Evolutionary conservation across 768 basidiomycete genomes (phyloP).

Genomic region (Baorangia bicolor): DNA sequence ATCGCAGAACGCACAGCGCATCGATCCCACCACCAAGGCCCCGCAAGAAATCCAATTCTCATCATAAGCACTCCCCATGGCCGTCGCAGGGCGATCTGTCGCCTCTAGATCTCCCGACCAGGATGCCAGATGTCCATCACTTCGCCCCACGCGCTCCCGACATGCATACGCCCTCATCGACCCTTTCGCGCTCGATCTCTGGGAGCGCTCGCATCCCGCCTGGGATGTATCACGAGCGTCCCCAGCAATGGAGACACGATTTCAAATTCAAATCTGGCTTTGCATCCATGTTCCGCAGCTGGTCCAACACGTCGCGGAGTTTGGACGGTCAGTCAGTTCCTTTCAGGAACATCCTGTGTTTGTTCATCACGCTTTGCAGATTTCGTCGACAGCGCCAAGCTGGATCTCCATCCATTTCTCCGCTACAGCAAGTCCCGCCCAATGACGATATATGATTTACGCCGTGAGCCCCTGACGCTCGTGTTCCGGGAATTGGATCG

Average conservation of each 20-base stretch:
- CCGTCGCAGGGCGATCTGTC: constrained; percentile 22
- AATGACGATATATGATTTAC: constrained; percentile 51
- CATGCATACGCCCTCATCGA: constrained; percentile 29
- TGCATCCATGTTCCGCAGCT: constrained; percentile 30
- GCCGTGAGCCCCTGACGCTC: constrained; percentile 38
- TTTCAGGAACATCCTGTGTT: not conserved
- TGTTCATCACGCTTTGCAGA: constrained; percentile 10
- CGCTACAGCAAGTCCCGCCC: constrained; percentile 31
- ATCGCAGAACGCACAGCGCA: constrained; percentile 5
- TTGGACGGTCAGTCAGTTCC: constrained; percentile 18
- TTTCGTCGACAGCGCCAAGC: constrained; percentile 25
- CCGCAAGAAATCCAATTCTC: constrained; percentile 3
- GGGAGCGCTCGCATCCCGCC: constrained; percentile 12
- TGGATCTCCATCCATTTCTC: constrained; percentile 25
- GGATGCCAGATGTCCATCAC: constrained; percentile 19
- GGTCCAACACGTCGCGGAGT: constrained; percentile 11
- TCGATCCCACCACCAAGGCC: not conserved
- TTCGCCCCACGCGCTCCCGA: constrained; percentile 16
- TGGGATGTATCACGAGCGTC: constrained; percentile 20
- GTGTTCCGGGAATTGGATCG: constrained; percentile 47
- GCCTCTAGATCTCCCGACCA: constrained; percentile 14
- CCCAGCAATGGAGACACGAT: constrained; percentile 30
- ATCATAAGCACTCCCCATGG: constrained; percentile 11
- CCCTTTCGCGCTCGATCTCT: constrained; percentile 18
- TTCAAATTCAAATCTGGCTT: constrained; percentile 34